Evolutionary conservation across 305 asterid genomes (phyloP).

Genomic region (Andrographis paniculata): DNA sequence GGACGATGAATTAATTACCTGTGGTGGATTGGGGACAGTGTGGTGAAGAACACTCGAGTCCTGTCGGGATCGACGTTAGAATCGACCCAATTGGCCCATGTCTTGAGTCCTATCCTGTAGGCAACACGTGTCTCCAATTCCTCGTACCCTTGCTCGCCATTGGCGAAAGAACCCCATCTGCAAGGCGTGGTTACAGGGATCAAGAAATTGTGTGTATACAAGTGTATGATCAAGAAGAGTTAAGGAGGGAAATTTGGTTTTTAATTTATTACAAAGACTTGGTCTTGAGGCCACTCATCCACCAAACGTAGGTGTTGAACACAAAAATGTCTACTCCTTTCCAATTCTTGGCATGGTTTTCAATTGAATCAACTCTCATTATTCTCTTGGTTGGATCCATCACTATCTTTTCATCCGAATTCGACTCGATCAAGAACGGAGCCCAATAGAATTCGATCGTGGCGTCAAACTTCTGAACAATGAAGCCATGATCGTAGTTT

Average conservation of each 20-base stretch:
- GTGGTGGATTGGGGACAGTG: conserved; percentile 79
- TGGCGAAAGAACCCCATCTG: conserved; percentile 86
- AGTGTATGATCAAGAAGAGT: not conserved
- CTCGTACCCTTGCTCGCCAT: conserved; percentile 71
- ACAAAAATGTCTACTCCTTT: conserved; percentile 61
- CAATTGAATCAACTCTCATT: conserved; percentile 66
- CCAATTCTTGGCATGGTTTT: conserved; percentile 74
- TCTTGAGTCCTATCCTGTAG: conserved; percentile 60
- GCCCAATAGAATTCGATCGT: conserved; percentile 93
- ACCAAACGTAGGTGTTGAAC: conserved; percentile 90
- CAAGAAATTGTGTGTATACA: not conserved
- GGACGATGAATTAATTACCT: conserved; percentile 27
- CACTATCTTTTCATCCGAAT: conserved; percentile 56
- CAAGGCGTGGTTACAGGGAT: too few relatives aligned
- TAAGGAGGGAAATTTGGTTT: not conserved
- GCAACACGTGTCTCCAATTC: conserved; percentile 59
- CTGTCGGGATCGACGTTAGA: conserved; percentile 58
- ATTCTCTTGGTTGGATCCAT: conserved; percentile 64
- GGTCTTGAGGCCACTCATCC: conserved; percentile 77
- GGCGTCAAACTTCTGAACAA: conserved; percentile 61
- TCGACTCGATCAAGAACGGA: conserved; percentile 84
- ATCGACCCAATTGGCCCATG: conserved; percentile 96
- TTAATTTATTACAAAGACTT: conserved; percentile 53
- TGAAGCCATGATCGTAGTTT: not conserved
- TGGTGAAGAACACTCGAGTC: conserved; percentile 76